Base-by-base conservation (phyloP, 306 rosid genomes). In the Arachis hypogaea region DNA sequence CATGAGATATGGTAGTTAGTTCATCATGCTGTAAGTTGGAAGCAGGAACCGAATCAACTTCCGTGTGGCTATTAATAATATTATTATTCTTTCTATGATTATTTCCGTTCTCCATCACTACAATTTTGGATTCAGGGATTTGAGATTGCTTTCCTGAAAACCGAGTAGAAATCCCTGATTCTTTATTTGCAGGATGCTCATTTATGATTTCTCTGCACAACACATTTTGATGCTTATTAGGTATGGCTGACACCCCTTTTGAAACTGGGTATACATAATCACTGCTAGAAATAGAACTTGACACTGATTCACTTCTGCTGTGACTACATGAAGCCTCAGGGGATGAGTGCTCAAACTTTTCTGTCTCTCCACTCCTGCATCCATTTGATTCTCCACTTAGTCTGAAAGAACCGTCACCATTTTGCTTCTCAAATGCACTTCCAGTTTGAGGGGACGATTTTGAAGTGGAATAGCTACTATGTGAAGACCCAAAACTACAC, bases 231-330 rank as follows among this genome's bases (percentile, higher is more conserved):
- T 77, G 82, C 75, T 75, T 78, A 74, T 43, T 73, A 38, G 86
- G 76, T 73, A 81, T 66, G 56, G 71, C 74, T 52, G 82, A 81
- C 74, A 76, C 74, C 74, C 74, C 92, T 73, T 85, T 83, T 12
- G 78, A 74, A 76, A 81, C 77, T 64, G 90, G 84, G 57, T 73
- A 84, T 77, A 82, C 79, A 76, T 68, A 86, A 72, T 89, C 97
- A 52, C 76, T 66, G 82, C 94, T 88, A 54, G 89, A 91, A 66
- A 85, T 77, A 52, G 89, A 88, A 79, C 95, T 91, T 57, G 98
- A 86, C 58, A 87, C 83, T 74, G 97, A 89, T 73, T 77, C 95
- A 50, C 96, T 91, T 84, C 97, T 78, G 82, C 92, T 86, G 77
- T 86, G 78, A 79, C 85, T 68, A 64, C 77, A 86, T 1, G 94